phyloP scores from a whole-genome alignment of 2,329 filamentous ascomycete genomes.

The Curvularia sp. region DNA sequence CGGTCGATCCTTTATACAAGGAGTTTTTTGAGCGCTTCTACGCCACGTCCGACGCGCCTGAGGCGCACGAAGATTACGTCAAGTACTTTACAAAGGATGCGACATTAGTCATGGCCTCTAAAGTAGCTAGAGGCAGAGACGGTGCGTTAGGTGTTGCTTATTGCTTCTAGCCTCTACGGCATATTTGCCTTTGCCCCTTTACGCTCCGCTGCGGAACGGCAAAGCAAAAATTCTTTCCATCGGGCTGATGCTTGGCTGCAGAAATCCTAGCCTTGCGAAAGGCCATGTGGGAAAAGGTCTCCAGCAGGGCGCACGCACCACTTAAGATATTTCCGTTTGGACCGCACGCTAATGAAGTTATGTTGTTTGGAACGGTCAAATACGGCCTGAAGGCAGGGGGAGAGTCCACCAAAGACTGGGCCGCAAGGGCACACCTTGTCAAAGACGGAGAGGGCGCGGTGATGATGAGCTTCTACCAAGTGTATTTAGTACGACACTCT shows the following conservation, averaged over 20 bases:
- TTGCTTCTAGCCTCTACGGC: background rate
- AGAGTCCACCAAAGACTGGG: slow-evolving; percentile 60
- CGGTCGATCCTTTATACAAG: slow-evolving; percentile 53
- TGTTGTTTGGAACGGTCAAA: slow-evolving; percentile 62
- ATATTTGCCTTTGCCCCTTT: background rate
- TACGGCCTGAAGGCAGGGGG: slow-evolving; percentile 62
- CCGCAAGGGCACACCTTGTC: slow-evolving; percentile 61
- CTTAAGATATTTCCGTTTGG: slow-evolving; percentile 61
- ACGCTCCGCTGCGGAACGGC: background rate
- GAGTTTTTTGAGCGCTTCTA: slow-evolving; percentile 59
- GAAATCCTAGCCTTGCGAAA: slow-evolving; percentile 61
- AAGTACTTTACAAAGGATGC: slow-evolving; percentile 59
- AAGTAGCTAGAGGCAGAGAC: slow-evolving; percentile 54
- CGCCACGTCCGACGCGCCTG: slow-evolving; percentile 56
- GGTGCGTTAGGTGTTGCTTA: slow-evolving; percentile 45
- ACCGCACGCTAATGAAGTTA: slow-evolving; percentile 56
- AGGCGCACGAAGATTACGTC: slow-evolving; percentile 59
- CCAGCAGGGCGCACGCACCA: slow-evolving; percentile 56
- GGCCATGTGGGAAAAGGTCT: slow-evolving; percentile 62
- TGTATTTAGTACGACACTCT: slow-evolving; percentile 59
- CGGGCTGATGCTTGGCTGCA: slow-evolving; percentile 29
- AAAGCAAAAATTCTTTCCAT: background rate
- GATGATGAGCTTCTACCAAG: slow-evolving; percentile 63
- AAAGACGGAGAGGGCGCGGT: slow-evolving; percentile 61
- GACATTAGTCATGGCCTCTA: slow-evolving; percentile 61